These are phyloP conservation scores for Panicum miliaceum DNA, from an alignment of 176 grass and related monocot genomes.

Conservation along the genomic window DNA sequence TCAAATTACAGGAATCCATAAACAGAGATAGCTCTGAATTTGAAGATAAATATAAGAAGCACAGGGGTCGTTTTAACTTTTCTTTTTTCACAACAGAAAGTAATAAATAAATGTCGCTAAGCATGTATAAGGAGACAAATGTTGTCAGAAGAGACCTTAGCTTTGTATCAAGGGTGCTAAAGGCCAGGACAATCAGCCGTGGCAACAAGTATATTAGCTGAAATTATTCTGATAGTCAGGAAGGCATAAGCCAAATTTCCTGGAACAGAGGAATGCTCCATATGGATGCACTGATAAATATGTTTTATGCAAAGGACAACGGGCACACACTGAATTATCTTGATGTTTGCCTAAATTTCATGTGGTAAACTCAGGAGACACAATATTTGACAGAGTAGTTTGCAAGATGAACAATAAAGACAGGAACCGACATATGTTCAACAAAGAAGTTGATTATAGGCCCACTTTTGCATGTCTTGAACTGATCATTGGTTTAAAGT, in stretches of 20 bases:
- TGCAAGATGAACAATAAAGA: neutral
- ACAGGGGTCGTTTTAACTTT: neutral
- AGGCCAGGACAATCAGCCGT: neutral
- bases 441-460: neutral
- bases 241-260: neutral
- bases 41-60: neutral
- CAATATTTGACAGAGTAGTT: neutral
- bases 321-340: neutral
- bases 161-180: constrained; percentile 2
- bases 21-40: neutral
- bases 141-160: neutral
- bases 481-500: neutral
- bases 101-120: neutral
- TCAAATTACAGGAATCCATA: neutral
- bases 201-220: neutral
- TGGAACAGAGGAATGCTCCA: constrained; percentile 1
- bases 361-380: neutral
- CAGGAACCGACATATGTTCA: neutral
- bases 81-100: neutral
- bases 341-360: neutral
- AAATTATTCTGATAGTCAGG: neutral
- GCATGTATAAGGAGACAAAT: neutral
- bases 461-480: neutral
- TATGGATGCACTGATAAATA: neutral
- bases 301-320: neutral